A percentile compares a stretch with the other conserved stretches of the same genome.
These are phyloP conservation scores for Mortierella sp. DNA, from an alignment of 371 early-diverging fungal genomes.

Conservation along the genomic window DNA sequence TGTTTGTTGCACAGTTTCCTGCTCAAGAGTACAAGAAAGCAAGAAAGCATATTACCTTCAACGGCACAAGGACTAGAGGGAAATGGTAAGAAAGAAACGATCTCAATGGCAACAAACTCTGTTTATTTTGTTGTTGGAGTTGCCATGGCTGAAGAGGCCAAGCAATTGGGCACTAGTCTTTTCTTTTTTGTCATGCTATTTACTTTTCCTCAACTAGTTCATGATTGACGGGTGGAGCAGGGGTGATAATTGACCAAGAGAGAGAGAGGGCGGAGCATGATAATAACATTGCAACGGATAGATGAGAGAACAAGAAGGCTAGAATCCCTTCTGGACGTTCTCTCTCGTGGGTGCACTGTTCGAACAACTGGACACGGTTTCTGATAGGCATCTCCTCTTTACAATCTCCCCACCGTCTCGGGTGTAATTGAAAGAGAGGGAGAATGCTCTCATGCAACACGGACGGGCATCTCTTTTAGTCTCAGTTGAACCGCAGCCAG, in stretches of 20 bases:
- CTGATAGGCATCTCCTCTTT: neutral
- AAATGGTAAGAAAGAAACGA: neutral
- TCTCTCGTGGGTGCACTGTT: constrained; percentile 1
- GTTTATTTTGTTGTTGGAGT: neutral
- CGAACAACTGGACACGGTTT: neutral
- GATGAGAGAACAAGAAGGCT: neutral
- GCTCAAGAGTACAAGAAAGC: neutral
- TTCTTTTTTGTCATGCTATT: neutral
- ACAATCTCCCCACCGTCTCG: neutral
- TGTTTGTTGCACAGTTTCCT: neutral
- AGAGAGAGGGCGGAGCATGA: neutral
- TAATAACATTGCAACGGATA: neutral
- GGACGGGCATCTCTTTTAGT: neutral
- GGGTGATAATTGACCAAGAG: neutral
- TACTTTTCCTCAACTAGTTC: neutral
- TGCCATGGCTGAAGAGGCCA: neutral
- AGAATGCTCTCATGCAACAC: neutral
- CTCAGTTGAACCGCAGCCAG: neutral
- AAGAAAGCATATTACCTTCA: neutral
- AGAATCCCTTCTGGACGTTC: neutral
- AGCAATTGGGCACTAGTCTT: neutral
- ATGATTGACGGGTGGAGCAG: neutral
- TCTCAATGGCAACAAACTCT: neutral
- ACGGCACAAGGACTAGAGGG: neutral
- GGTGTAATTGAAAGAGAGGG: neutral